These are phyloP conservation scores for Globisporangium parvum DNA, from an alignment of 352 stramenopile genomes.

Conservation along the genomic window DNA sequence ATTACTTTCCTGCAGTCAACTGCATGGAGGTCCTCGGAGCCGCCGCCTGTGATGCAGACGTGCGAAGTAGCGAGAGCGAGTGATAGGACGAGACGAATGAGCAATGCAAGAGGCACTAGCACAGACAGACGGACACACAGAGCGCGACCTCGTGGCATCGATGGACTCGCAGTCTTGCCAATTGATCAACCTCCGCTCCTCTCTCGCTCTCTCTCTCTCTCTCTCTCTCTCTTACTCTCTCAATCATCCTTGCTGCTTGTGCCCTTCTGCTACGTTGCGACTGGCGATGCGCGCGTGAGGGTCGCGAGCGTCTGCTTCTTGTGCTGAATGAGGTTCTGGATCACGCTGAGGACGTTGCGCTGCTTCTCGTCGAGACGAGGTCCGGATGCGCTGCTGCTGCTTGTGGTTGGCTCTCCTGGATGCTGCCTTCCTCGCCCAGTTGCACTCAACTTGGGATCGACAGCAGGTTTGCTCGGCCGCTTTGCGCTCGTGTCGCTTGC, in stretches of 20 bases:
- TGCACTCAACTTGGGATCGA: not conserved
- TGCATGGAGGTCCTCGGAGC: conserved; percentile 71
- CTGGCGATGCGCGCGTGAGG: conserved; percentile 24
- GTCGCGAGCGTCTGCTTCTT: conserved; percentile 64
- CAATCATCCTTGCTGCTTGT: not conserved
- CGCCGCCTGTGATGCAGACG: conserved; percentile 47
- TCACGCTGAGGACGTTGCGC: conserved; percentile 58
- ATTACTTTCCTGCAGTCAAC: conserved; percentile 73
- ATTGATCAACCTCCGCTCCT: not conserved
- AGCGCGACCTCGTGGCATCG: not conserved
- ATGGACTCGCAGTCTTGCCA: not conserved
- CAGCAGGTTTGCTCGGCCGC: not conserved
- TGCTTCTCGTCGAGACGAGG: conserved; percentile 46
- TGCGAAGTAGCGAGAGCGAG: not conserved
- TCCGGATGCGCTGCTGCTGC: not conserved
- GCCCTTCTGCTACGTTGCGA: conserved; percentile 9
- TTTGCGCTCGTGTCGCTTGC: not conserved
- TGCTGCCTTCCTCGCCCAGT: not conserved
- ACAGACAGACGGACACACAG: not conserved
- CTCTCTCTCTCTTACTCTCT: not conserved
- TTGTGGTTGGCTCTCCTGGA: not conserved
- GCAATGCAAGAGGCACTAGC: not conserved
- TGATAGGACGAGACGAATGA: not conserved
- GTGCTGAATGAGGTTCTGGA: conserved; percentile 77
- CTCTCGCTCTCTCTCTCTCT: not conserved